Evolutionary conservation across 192 early-diverging fungal genomes (phyloP).

Genomic region (Chytriomyces confervae): DNA sequence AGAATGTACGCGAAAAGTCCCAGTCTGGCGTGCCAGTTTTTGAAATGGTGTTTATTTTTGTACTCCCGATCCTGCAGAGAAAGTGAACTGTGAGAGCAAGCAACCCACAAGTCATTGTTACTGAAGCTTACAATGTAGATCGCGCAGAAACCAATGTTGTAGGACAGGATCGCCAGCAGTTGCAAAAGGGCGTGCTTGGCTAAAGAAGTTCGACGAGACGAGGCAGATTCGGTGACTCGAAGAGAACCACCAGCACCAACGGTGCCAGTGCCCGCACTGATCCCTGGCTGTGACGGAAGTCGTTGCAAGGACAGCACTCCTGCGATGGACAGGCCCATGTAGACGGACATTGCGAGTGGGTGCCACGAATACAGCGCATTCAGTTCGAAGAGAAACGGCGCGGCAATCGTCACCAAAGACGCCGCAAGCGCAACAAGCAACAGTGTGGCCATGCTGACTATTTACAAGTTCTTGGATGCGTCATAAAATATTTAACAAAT

Average conservation of each 20-base stretch:
- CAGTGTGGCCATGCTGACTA: not conserved
- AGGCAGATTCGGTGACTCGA: not conserved
- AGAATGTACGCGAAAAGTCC: constrained; percentile 6
- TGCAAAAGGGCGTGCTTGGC: constrained; percentile 13
- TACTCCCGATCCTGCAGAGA: not conserved
- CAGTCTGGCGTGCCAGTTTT: not conserved
- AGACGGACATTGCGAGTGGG: constrained; percentile 20
- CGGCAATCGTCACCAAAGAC: not conserved
- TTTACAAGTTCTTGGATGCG: not conserved
- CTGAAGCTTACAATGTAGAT: constrained; percentile 10
- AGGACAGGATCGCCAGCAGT: not conserved
- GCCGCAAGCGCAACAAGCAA: not conserved
- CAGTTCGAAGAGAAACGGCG: not conserved
- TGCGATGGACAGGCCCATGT: not conserved
- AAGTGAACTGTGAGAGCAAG: not conserved
- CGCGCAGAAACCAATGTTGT: constrained; percentile 22
- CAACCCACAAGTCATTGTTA: not conserved
- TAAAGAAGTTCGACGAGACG: not conserved
- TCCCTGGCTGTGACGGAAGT: not conserved
- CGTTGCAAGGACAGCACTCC: not conserved
- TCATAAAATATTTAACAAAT: not conserved
- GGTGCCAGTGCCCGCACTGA: not conserved
- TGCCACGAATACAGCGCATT: constrained; percentile 10
- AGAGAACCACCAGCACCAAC: not conserved
- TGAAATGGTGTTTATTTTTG: constrained; percentile 19